phyloP scores from a whole-genome alignment of 2,329 filamentous ascomycete genomes.

The Fusarium albidum region DNA sequence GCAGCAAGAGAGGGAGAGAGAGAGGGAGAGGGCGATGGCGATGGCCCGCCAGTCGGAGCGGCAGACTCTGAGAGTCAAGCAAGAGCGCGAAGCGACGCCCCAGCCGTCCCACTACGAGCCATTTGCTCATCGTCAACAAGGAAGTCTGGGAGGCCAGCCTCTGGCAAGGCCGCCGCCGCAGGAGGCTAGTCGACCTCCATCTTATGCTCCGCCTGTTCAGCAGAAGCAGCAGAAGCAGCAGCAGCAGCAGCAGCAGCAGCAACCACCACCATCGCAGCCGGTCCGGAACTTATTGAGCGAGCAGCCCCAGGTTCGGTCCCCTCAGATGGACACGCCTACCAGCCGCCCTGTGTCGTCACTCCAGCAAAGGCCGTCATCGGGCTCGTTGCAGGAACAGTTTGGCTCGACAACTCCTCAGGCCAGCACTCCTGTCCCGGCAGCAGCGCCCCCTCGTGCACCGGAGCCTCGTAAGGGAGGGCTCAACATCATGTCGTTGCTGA shows the following conservation, averaged over 20 bases:
- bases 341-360: slow-evolving; percentile 50
- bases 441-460: slow-evolving; percentile 51
- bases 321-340: slow-evolving; percentile 48
- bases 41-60: slow-evolving; percentile 41
- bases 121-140: slow-evolving; percentile 51
- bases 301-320: slow-evolving; percentile 47
- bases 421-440: slow-evolving; percentile 41
- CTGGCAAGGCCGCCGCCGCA: slow-evolving; percentile 50
- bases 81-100: slow-evolving; percentile 56
- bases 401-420: slow-evolving; percentile 40
- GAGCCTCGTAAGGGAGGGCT: slow-evolving; percentile 68
- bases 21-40: slow-evolving; percentile 41
- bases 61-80: slow-evolving; percentile 53
- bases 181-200: slow-evolving; percentile 52
- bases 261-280: slow-evolving; percentile 50
- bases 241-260: slow-evolving; percentile 45
- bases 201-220: slow-evolving; percentile 41
- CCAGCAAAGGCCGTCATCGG: slow-evolving; percentile 46
- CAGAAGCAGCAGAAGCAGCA: slow-evolving; percentile 48
- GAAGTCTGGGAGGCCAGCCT: slow-evolving; percentile 49
- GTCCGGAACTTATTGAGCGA: slow-evolving; percentile 52
- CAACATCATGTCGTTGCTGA: slow-evolving; percentile 69
- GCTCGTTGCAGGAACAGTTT: slow-evolving; percentile 44
- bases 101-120: slow-evolving; percentile 55
- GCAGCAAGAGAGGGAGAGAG: slow-evolving; percentile 33